Conservation (phyloP, 208 protist species). For the Wallacemonas sp. region DNA sequence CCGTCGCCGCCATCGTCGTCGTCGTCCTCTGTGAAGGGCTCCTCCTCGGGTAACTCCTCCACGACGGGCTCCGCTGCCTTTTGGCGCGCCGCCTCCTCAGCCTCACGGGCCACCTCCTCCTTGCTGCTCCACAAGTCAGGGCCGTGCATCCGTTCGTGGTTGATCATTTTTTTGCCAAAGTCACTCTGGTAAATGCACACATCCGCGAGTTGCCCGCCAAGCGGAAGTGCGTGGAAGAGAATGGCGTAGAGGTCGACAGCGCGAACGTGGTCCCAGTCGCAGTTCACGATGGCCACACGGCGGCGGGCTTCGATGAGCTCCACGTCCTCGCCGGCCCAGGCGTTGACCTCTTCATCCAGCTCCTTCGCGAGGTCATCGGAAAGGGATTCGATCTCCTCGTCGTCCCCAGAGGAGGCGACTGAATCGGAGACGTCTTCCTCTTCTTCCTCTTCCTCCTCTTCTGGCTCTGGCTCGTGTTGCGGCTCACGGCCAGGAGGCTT, state of each 20-base stretch:
- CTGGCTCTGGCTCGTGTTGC: conserved; percentile 1
- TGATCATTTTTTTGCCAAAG: conserved; percentile 94
- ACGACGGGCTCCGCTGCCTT: conserved; percentile 19
- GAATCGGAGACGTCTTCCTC: conserved; percentile 29
- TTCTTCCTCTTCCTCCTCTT: conserved; percentile 34
- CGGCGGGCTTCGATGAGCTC: conserved; percentile 73
- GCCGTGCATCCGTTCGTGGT: conserved; percentile 76
- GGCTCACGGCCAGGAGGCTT: neutral
- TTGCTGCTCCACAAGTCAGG: conserved; percentile 79
- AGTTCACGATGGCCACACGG: conserved; percentile 95
- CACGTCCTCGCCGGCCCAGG: conserved; percentile 74
- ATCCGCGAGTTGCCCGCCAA: conserved; percentile 86
- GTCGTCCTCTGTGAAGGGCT: conserved; percentile 25
- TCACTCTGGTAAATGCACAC: conserved; percentile 96
- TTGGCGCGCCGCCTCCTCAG: conserved; percentile 4
- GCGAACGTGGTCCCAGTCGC: conserved; percentile 96
- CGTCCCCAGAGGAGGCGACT: neutral
- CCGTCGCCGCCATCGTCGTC: conserved; percentile 49
- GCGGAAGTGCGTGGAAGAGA: conserved; percentile 95
- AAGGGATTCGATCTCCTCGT: conserved; percentile 27
- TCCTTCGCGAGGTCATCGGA: conserved; percentile 23
- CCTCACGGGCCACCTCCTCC: conserved; percentile 1
- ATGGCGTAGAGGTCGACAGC: conserved; percentile 95
- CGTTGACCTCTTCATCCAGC: conserved; percentile 67
- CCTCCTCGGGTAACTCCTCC: conserved; percentile 44